Evolutionary conservation across 169 alveolate species (phyloP).

Genomic region (Babesia bigemina): DNA sequence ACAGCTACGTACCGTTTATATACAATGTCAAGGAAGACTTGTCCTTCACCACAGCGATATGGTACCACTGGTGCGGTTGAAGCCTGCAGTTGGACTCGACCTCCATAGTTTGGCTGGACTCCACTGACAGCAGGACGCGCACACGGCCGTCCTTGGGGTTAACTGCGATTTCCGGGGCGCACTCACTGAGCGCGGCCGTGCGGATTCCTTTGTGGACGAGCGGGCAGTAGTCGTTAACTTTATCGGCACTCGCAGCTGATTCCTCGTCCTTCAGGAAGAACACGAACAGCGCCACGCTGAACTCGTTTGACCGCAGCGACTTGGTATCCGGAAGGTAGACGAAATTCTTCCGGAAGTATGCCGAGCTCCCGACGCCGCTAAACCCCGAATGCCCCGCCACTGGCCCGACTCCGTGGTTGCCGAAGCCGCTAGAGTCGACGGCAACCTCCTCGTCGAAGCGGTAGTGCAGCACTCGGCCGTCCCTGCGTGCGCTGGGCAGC

Average conservation of each 20-base stretch:
- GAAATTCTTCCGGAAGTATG: conserved; percentile 81
- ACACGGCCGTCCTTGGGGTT: conserved; percentile 84
- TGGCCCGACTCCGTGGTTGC: conserved; percentile 84
- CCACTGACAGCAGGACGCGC: conserved; percentile 67
- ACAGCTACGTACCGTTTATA: conserved; percentile 24
- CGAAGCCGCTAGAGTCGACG: conserved; percentile 82
- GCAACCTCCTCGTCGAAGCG: conserved; percentile 79
- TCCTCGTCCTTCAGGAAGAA: conserved; percentile 77
- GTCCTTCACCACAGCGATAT: conserved; percentile 74
- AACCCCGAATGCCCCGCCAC: conserved; percentile 84
- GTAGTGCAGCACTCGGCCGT: conserved; percentile 78
- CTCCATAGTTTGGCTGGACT: conserved; percentile 63
- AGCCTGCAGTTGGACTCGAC: conserved; percentile 75
- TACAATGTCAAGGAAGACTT: conserved; percentile 25
- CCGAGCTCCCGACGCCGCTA: conserved; percentile 86
- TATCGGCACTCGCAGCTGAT: conserved; percentile 63
- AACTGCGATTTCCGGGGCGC: conserved; percentile 85
- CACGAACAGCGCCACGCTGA: conserved; percentile 78
- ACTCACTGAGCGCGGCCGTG: conserved; percentile 77
- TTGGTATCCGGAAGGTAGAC: conserved; percentile 75
- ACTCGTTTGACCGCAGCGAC: conserved; percentile 72
- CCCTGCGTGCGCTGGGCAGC: conserved; percentile 72
- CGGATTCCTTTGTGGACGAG: conserved; percentile 80
- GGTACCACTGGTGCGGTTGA: conserved; percentile 85
- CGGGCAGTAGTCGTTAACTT: conserved; percentile 75